Evolutionary conservation across 2,329 filamentous ascomycete genomes (phyloP), one percentile per base, ranked within the genome.

Genomic region (Calonectria crousiana): DNA sequence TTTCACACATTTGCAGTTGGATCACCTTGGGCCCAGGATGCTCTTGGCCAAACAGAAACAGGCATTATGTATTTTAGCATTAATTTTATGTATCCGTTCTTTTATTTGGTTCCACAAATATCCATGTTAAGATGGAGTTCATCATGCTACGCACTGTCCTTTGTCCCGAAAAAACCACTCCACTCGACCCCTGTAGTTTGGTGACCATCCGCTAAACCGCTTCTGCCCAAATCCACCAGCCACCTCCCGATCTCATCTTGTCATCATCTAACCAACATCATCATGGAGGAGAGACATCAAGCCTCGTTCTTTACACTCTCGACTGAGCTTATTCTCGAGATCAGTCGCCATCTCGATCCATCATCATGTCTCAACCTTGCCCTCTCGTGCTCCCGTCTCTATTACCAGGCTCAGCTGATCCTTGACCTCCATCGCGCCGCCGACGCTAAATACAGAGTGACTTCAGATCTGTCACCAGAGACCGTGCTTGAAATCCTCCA

Each of bases 371-470:
- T 77, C 11, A 4, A 71, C 1, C 1, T 78, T 0, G 66, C 75
- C 4, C 47, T 78, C 8, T 65, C 77, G 9, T 78, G 75, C 11
- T 58, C 71, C 0, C 18, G 52, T 5, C 41, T 78, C 28, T 14
- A 78, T 23, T 60, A 9, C 13, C 56, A 44, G 1, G 69, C 65
- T 16, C 23, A 16, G 2, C 10, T 44, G 4, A n/a, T 70, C 1
- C 20, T 78, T 8, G 38, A 56, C 4, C 18, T 41, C 0, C 77
- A 78, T n/a, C 69, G 32, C 2, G 30, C 44, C 26, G 77, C 77
- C 9, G 3, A 69, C 13, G 3, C 16, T 0, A 69, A 68, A 10
- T 69, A 75, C 65, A 53, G 1, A 13, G 11, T 77, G 20, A 34
- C 32, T 1, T 78, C 77, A 0, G 75, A 78, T 11, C 49, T 78